These are phyloP conservation scores for Phylloporus arenicola DNA, from an alignment of 768 basidiomycete species.

Conservation along the genomic window DNA sequence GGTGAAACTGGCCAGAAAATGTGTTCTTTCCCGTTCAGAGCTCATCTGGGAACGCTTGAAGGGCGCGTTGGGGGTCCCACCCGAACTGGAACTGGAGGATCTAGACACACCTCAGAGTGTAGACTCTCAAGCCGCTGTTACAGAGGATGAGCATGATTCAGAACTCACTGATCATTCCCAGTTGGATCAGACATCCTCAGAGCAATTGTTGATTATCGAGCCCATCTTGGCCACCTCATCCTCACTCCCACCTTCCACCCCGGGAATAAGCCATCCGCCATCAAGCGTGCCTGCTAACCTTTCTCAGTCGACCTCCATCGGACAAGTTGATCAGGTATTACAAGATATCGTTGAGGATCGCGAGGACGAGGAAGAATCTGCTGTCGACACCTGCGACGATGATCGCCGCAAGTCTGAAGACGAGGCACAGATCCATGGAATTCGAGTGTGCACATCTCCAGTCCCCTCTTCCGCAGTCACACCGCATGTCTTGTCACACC, in stretches of 20 bases:
- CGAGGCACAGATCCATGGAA: slow-evolving; percentile 46
- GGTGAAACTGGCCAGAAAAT: slow-evolving; percentile 67
- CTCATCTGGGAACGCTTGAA: slow-evolving; percentile 91
- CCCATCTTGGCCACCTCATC: slow-evolving; percentile 43
- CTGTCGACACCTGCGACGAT: slow-evolving; percentile 5
- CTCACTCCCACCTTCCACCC: slow-evolving; percentile 15
- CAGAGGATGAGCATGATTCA: neutral
- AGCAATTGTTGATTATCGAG: slow-evolving; percentile 38
- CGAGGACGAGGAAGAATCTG: slow-evolving; percentile 48
- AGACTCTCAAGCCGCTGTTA: neutral
- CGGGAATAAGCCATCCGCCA: slow-evolving; percentile 30
- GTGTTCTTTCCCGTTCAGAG: slow-evolving; percentile 72
- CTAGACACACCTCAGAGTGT: neutral
- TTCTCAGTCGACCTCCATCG: slow-evolving; percentile 23
- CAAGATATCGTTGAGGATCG: slow-evolving; percentile 47
- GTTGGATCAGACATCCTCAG: slow-evolving; percentile 5
- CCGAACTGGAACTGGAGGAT: slow-evolving; percentile 71
- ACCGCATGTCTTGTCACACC: slow-evolving; percentile 25
- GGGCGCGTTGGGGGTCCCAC: slow-evolving; percentile 81
- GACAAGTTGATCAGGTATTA: slow-evolving; percentile 33
- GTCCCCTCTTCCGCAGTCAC: slow-evolving; percentile 21
- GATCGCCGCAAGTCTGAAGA: slow-evolving; percentile 17
- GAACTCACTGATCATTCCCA: neutral
- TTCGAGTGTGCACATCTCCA: slow-evolving; percentile 49
- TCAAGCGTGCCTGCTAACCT: slow-evolving; percentile 33